Evolutionary conservation across 148 eudicot species (phyloP).

Genomic region (Amaranthus palmeri): DNA sequence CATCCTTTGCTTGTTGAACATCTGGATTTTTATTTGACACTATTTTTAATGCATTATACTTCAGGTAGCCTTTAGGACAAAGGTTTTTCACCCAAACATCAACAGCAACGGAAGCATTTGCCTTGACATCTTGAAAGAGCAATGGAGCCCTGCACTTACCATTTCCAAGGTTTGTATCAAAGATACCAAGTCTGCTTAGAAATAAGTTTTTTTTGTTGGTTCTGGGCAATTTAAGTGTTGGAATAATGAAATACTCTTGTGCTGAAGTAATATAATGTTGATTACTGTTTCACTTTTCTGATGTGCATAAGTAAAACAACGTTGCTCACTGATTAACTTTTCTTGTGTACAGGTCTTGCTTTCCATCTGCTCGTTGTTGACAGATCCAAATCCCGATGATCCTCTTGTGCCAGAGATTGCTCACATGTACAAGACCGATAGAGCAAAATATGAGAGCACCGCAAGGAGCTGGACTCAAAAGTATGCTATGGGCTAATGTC

Average conservation of each 20-base stretch:
- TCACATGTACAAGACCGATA: conserved; percentile 90
- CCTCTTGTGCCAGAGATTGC: conserved; percentile 93
- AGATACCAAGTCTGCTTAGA: not conserved
- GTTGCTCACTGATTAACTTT: not conserved
- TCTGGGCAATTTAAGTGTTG: not conserved
- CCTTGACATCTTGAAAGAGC: conserved; percentile 15
- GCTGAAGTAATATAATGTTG: too few species aligned
- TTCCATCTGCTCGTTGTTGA: conserved; percentile 80
- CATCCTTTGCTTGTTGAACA: not conserved
- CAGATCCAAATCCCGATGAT: conserved; percentile 89
- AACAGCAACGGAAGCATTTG: conserved; percentile 17
- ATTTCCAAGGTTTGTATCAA: conserved; percentile 17
- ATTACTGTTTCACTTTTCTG: too few species aligned
- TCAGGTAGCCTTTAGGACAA: conserved; percentile 60
- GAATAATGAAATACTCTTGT: too few species aligned
- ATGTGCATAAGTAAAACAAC: too few species aligned
- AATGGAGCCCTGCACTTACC: conserved; percentile 15
- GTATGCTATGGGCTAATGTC: conserved; percentile 74
- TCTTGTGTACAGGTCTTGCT: conserved; percentile 59
- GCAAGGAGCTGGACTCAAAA: conserved; percentile 98
- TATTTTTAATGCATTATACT: not conserved
- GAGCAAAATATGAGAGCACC: conserved; percentile 75
- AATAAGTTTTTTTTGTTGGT: too few species aligned
- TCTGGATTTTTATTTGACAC: too few species aligned
- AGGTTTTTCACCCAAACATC: conserved; percentile 34